Evolutionary conservation across 345 rosid species (phyloP), one percentile per base, ranked within the genome.

Genomic region (Durio zibethinus): DNA sequence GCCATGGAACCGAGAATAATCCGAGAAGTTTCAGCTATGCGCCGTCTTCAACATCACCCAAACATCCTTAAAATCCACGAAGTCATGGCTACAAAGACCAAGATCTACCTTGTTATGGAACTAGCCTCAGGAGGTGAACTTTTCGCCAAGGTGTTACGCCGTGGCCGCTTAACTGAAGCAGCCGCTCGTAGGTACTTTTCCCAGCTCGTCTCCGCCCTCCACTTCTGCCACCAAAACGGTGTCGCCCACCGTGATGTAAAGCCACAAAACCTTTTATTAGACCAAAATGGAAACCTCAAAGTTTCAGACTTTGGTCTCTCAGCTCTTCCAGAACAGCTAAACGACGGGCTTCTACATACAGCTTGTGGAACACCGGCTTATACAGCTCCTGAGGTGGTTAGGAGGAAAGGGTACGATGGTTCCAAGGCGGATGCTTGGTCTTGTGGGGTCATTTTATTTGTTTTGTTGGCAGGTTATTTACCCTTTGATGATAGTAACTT

Each of bases 201-300:
- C 72, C 96, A 94, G 80, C 88, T 94, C 9, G 87, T 86, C 18
- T 89, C 95, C 11, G 98, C 98, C n/a, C 85, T 93, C 31, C 78
- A 67, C 10, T 92, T 88, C 88, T 93, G 98, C 76, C 98, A 91
- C 82, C 84, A 91, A 6, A 89, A 89, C 73, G 98, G 97, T 3
- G 85, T 94, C 76, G 84, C 92, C 18, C 98, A 94, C 85, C 98
- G 98, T 0, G 98, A 94, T 77, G 73, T 94, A 36, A 93, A 94
- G 86, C 97, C 98, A 0, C 98, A 94, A 36, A 94, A 93, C 70
- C 86, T 91, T 0, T 87, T 94, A n/a, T 80, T 94, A 15, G 99
- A 94, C 78, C 78, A 36, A 10, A 65, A 86, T 18, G 98, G 94
- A 0, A 86, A 86, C 76, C 80, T 93, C 15, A 94, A 94, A 64